These are phyloP conservation scores for Bjerkandera adusta DNA, from an alignment of 1,284 basidiomycete species.

Conservation along the genomic window DNA sequence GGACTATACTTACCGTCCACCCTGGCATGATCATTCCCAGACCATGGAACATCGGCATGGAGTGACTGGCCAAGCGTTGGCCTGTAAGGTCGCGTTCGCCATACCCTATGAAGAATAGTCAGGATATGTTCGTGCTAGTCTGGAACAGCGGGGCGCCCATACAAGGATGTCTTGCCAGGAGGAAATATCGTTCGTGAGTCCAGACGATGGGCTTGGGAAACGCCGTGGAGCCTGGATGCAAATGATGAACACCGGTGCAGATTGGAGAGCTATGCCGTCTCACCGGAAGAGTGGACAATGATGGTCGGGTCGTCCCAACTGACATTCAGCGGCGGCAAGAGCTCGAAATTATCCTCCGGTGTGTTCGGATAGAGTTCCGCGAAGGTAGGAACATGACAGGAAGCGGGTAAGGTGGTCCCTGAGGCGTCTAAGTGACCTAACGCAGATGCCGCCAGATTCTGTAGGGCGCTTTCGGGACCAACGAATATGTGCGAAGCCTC, in stretches of 20 bases:
- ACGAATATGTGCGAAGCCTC: conserved; percentile 27
- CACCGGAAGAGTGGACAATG: conserved; percentile 31
- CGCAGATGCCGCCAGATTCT: conserved; percentile 18
- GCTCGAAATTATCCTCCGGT: conserved; percentile 10
- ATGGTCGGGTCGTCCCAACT: conserved; percentile 17
- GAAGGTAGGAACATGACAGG: conserved; percentile 13
- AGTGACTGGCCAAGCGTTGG: conserved; percentile 17
- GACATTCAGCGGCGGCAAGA: conserved; percentile 16
- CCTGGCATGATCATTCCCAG: conserved; percentile 20
- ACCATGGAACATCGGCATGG: conserved; percentile 26
- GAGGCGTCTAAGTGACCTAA: conserved; percentile 9
- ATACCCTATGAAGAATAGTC: conserved; percentile 7
- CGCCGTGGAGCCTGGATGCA: conserved; percentile 23
- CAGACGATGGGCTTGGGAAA: conserved; percentile 25
- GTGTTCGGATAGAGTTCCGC: conserved; percentile 20
- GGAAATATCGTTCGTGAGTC: conserved; percentile 12
- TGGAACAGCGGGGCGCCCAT: conserved; percentile 11
- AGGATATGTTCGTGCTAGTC: conserved; percentile 19
- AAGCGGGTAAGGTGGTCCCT: neutral
- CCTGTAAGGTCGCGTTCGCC: conserved; percentile 22
- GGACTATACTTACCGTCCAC: conserved; percentile 18
- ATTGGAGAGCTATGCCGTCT: neutral
- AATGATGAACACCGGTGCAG: neutral
- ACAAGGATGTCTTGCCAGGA: conserved; percentile 16
- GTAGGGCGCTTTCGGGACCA: conserved; percentile 25